These are phyloP conservation scores for Paxillus ammoniavirescens DNA, from an alignment of 768 basidiomycete species.

Conservation along the genomic window DNA sequence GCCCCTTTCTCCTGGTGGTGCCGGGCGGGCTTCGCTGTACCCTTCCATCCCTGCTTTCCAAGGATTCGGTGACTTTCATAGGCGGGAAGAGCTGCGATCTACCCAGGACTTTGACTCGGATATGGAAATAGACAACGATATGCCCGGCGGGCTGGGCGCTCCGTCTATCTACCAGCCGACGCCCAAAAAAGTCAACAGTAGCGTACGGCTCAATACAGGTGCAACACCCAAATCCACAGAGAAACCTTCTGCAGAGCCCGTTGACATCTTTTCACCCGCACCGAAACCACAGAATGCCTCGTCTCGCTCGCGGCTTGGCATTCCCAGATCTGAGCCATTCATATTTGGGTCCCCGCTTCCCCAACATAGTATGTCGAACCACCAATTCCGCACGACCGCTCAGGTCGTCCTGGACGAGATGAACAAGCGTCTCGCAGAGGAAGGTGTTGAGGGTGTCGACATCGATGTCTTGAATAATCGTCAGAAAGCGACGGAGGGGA, in stretches of 20 bases:
- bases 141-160: constrained; percentile 34
- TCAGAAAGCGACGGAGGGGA: constrained; percentile 3
- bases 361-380: constrained; percentile 58
- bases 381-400: constrained; percentile 65
- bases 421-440: constrained; percentile 65
- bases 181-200: constrained; percentile 12
- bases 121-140: constrained; percentile 34
- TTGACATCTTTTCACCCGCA: constrained; percentile 43
- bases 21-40: constrained; percentile 33
- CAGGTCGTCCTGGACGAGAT: constrained; percentile 79
- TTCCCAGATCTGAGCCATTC: constrained; percentile 48
- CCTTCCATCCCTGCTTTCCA: constrained; percentile 38
- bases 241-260: constrained; percentile 30
- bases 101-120: constrained; percentile 27
- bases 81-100: constrained; percentile 10
- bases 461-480: constrained; percentile 42
- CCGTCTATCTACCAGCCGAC: constrained; percentile 20
- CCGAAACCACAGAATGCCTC: constrained; percentile 21
- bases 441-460: constrained; percentile 51
- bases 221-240: constrained; percentile 26
- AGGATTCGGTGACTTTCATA: constrained; percentile 25
- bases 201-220: constrained; percentile 18
- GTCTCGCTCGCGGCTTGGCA: constrained; percentile 18
- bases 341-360: constrained; percentile 77
- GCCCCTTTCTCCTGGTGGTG: constrained; percentile 38